phyloP scores from a whole-genome alignment of 176 grass and related monocot genomes.

The Thinopyrum elongatum region DNA sequence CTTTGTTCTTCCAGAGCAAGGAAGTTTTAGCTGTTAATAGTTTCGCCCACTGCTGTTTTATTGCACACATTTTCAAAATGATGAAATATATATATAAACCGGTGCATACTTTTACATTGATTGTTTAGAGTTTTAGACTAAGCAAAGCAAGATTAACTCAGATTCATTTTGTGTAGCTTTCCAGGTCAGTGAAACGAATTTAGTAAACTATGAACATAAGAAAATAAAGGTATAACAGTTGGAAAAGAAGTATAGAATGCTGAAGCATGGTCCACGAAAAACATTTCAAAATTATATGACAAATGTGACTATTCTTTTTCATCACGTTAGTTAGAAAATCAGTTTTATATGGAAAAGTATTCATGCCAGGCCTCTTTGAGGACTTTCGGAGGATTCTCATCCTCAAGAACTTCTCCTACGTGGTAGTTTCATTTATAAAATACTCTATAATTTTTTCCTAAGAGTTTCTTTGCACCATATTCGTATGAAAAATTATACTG shows the following conservation, averaged over 20 bases:
- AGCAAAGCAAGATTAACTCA: neutral
- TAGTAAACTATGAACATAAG: neutral
- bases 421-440: neutral
- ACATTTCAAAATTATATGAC: neutral
- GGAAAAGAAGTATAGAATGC: neutral
- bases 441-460: neutral
- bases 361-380: neutral
- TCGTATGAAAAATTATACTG: neutral
- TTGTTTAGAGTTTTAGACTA: conserved; percentile 10
- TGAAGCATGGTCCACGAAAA: neutral
- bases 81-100: neutral
- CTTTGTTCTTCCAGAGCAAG: neutral
- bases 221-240: neutral
- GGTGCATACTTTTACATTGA: neutral
- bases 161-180: neutral
- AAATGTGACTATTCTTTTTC: neutral
- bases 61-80: neutral
- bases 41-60: neutral
- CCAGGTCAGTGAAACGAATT: neutral
- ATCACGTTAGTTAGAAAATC: conserved; percentile 10
- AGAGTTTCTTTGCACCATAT: neutral
- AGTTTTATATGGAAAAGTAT: neutral
- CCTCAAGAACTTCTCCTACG: neutral
- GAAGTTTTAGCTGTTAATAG: neutral
- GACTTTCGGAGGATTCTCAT: neutral